A percentile compares a stretch with the other conserved stretches of the same genome.
phyloP scores from a whole-genome alignment of 106 monocot genomes.

The Dendrobium catenatum region DNA sequence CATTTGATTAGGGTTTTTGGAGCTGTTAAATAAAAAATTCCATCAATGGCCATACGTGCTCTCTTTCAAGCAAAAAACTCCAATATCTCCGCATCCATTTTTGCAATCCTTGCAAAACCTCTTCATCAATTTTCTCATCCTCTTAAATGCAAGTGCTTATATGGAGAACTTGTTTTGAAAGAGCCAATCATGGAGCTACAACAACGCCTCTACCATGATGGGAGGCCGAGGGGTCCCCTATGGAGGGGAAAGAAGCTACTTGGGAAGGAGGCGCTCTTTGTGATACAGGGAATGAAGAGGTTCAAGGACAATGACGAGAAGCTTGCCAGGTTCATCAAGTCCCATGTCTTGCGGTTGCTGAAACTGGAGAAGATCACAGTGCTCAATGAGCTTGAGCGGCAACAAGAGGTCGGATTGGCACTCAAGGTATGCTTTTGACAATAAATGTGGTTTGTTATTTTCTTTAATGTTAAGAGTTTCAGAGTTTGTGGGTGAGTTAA shows the following conservation, averaged over 20 bases:
- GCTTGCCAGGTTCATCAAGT: conserved; percentile 63
- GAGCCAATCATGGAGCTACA: not conserved
- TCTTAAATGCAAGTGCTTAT: no score
- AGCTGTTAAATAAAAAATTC: not conserved
- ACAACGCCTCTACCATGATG: conserved; percentile 58
- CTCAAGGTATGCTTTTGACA: conserved; percentile 51
- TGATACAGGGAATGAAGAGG: conserved; percentile 75
- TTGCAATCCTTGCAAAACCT: not conserved
- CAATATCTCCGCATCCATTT: not conserved
- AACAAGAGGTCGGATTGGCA: conserved; percentile 67
- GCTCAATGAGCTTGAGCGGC: conserved; percentile 75
- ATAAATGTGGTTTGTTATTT: not conserved
- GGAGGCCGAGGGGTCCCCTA: conserved; percentile 82
- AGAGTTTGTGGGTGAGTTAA: not conserved
- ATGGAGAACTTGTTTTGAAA: not conserved
- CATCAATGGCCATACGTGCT: not conserved
- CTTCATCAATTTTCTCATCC: not conserved
- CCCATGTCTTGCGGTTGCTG: conserved; percentile 65
- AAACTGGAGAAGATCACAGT: conserved; percentile 91
- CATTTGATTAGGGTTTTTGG: not conserved
- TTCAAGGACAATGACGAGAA: conserved; percentile 87
- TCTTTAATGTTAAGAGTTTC: not conserved
- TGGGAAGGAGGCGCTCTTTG: conserved; percentile 88
- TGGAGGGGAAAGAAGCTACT: conserved; percentile 97
- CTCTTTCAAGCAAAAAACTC: not conserved